These are phyloP conservation scores for Trichoderma harzianum DNA, from an alignment of 2,329 filamentous ascomycete species.

Conservation along the genomic window DNA sequence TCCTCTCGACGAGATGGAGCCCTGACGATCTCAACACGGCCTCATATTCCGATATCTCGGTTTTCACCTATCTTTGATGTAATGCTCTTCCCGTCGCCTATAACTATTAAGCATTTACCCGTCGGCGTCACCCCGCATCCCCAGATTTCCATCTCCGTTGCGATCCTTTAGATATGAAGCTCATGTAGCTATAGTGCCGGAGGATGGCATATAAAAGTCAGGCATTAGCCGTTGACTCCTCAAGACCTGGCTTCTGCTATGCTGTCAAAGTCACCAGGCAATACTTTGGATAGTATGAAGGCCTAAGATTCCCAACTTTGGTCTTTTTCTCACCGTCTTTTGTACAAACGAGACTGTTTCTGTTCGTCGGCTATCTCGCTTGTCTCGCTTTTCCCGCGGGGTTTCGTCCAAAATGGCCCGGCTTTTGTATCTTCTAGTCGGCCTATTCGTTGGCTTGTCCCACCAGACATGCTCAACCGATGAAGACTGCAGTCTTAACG, in stretches of 20 bases:
- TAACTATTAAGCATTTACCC: background rate
- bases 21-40: background rate
- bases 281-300: background rate
- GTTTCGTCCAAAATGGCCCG: background rate
- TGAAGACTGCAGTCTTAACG: slow-evolving; percentile 33
- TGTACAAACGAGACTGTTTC: background rate
- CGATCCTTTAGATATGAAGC: background rate
- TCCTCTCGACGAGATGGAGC: background rate
- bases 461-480: slow-evolving; percentile 23
- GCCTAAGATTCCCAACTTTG: background rate
- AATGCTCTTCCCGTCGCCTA: background rate
- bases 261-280: background rate
- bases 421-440: background rate
- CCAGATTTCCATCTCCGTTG: background rate
- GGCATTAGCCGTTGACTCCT: background rate
- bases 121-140: slow-evolving; percentile 6
- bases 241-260: background rate
- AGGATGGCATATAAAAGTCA: background rate
- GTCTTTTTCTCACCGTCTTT: background rate
- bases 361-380: background rate
- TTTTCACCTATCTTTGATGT: background rate
- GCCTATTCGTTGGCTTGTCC: background rate
- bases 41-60: background rate
- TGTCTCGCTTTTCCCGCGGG: background rate
- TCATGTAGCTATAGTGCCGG: background rate